These are phyloP conservation scores for Collybiopsis confluens DNA, from an alignment of 768 basidiomycete species.

Conservation along the genomic window DNA sequence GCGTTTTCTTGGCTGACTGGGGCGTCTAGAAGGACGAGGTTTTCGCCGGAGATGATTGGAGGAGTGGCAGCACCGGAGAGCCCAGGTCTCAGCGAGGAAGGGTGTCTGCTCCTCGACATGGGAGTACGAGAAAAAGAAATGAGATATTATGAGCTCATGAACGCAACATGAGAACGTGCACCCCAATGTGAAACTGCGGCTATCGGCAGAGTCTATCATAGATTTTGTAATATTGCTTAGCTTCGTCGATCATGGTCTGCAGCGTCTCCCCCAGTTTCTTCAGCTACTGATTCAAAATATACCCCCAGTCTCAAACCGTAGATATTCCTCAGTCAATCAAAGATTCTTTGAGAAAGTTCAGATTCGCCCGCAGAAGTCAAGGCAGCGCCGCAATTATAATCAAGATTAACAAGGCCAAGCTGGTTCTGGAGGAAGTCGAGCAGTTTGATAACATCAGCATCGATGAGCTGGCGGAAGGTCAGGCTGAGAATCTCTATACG, in stretches of 20 bases:
- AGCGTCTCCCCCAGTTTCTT: neutral
- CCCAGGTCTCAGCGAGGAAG: slow-evolving; percentile 4
- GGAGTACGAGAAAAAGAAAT: neutral
- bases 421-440: slow-evolving; percentile 82
- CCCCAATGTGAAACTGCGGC: neutral
- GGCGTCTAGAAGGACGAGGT: slow-evolving; percentile 40
- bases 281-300: slow-evolving; percentile 1
- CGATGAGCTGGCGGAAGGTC: slow-evolving; percentile 87
- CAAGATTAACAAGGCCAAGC: slow-evolving; percentile 83
- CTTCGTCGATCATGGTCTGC: slow-evolving; percentile 14
- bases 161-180: neutral
- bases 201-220: neutral
- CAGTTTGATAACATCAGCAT: slow-evolving; percentile 72
- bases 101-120: slow-evolving; percentile 1
- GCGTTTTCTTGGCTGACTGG: slow-evolving; percentile 40
- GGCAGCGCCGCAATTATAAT: slow-evolving; percentile 79
- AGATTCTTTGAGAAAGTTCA: slow-evolving; percentile 78
- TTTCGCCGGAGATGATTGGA: slow-evolving; percentile 24
- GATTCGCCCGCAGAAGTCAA: slow-evolving; percentile 63
- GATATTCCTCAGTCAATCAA: slow-evolving; percentile 82
- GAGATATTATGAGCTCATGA: slow-evolving; percentile 1
- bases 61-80: slow-evolving; percentile 11
- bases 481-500: slow-evolving; percentile 8
- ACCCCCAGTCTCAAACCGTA: slow-evolving; percentile 62
- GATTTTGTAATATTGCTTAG: no score